These are phyloP conservation scores for Mucor indicus DNA, from an alignment of 371 early-diverging fungal genomes.

Conservation along the genomic window DNA sequence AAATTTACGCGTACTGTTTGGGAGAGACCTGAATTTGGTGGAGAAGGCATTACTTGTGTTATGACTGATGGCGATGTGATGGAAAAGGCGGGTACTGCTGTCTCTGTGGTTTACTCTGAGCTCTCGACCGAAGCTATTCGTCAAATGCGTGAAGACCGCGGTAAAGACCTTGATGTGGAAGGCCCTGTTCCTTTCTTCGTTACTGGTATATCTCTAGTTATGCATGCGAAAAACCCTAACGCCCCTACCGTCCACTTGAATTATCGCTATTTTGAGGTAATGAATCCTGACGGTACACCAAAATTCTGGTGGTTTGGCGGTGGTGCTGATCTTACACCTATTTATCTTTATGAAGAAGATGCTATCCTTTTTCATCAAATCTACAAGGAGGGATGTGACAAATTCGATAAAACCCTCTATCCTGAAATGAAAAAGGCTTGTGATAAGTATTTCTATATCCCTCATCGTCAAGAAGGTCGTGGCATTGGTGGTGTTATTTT, in stretches of 20 bases:
- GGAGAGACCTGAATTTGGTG: conserved; percentile 78
- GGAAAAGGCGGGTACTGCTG: conserved; percentile 94
- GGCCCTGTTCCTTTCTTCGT: conserved; percentile 75
- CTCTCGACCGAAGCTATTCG: conserved; percentile 70
- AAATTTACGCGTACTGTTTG: conserved; percentile 76
- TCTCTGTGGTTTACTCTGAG: conserved; percentile 76
- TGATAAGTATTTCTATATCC: conserved; percentile 78
- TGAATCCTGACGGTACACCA: conserved; percentile 56
- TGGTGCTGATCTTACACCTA: conserved; percentile 82
- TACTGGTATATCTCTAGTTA: conserved; percentile 88
- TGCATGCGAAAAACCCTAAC: conserved; percentile 94
- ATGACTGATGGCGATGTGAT: conserved; percentile 88
- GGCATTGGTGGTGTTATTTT: conserved; percentile 92
- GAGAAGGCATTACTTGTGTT: conserved; percentile 91
- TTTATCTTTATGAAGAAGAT: conserved; percentile 78
- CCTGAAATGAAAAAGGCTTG: conserved; percentile 80
- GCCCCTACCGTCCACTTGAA: conserved; percentile 96
- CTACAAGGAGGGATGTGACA: conserved; percentile 77
- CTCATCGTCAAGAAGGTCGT: conserved; percentile 77
- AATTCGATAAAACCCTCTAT: conserved; percentile 67
- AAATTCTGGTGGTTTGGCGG: conserved; percentile 88
- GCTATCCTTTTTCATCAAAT: conserved; percentile 76
- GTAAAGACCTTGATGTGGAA: conserved; percentile 45
- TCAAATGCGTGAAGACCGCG: conserved; percentile 79
- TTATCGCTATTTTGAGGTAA: conserved; percentile 95